These are phyloP conservation scores for Pseudognaphalium luteoalbum DNA, from an alignment of 129 eudicot species.

Conservation along the genomic window DNA sequence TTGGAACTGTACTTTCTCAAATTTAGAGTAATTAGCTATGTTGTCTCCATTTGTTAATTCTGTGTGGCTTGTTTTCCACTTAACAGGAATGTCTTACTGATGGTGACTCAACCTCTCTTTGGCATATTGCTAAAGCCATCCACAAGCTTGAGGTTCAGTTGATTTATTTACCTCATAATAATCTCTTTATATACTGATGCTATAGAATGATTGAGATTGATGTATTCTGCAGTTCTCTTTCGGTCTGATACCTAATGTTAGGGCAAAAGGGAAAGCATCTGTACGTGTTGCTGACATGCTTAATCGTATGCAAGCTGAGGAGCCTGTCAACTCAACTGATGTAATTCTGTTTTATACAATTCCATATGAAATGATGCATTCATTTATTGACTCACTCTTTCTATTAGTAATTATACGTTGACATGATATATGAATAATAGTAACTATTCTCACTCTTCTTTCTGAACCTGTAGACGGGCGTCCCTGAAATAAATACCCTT, in stretches of 20 bases:
- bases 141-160: conserved; percentile 92
- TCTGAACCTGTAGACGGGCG: conserved; percentile 51
- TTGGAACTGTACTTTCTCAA: conserved; percentile 5
- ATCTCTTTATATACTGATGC: conserved; percentile 13
- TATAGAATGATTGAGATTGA: conserved; percentile 11
- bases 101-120: conserved; percentile 85
- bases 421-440: neutral
- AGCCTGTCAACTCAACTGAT: conserved; percentile 82
- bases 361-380: conserved; percentile 12
- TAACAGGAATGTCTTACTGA: conserved; percentile 84
- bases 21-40: neutral
- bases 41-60: neutral
- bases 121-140: conserved; percentile 97
- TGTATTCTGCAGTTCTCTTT: conserved; percentile 65
- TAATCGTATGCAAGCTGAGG: conserved; percentile 87
- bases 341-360: conserved; percentile 41
- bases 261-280: conserved; percentile 97
- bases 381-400: neutral
- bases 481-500: conserved; percentile 93
- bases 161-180: conserved; percentile 18
- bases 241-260: conserved; percentile 92
- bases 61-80: neutral
- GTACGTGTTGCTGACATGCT: conserved; percentile 88
- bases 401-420: conserved; percentile 6
- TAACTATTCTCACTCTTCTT: conserved; percentile 13